Base-by-base conservation (phyloP, 495 filamentous ascomycete genomes). In the Cercophora samala region DNA sequence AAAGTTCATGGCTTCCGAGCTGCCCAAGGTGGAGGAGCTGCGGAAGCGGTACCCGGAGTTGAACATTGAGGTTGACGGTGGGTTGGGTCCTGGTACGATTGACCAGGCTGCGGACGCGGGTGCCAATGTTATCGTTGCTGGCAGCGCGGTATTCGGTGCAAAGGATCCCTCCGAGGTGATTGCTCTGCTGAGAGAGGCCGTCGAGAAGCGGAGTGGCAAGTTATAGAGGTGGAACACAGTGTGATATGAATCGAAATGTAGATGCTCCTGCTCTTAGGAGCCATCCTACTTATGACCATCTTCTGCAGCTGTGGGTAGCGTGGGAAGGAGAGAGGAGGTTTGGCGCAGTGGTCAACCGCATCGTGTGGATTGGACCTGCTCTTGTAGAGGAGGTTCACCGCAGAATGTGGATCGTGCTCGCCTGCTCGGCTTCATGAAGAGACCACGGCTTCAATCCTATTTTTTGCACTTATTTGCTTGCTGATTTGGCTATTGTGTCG, bases 1-100 rank as follows among this genome's bases (percentile, higher is more conserved):
- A 78, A 97, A 96, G 76, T 99, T 99, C 86, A 97, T 97, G 90
- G 89, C 92, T 5, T 91, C 89, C 4, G 91, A 96, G 77, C 85
- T 99, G 70, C 96, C 95, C 69, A 99, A 99, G 79, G 96, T 99
- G 37, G 75, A 86, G 62, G 91, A 89, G 58, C 82, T 99, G 72
- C 87, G 96, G 62, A 80, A 89, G 74, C 86, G 87, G 58, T 99
- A 97, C 77, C 95, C 95, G 5, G 84, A 94, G 4, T 78, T 99
- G 58, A 93, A 97, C 80, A 99, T 99, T 72, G 95, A 99, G 77
- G 95, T 99, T 26, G 95, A 99, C 77, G 95, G 95, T 53, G 95
- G 95, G 6, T 74, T 99, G 42, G 92, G 92, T 2, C 84, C 91
- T 58, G 88, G 89, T 62, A 99, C 96, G 1, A 93, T 99, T 72